Conservation (phyloP, 805 yeast species). For the Teunomyces lycoperdinae region DNA sequence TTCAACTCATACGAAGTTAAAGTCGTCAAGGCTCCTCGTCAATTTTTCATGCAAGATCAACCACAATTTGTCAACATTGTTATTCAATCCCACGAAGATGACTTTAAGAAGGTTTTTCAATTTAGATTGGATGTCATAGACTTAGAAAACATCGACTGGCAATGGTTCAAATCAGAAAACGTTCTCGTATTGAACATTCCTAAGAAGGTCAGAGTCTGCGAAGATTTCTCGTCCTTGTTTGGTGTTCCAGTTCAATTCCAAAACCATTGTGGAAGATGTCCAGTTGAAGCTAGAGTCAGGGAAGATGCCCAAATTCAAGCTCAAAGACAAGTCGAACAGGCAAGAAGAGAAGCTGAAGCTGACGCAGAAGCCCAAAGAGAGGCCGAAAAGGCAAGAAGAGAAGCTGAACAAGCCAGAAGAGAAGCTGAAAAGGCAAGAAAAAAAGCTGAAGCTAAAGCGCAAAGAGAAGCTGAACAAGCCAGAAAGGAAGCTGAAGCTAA, state of each 20-base stretch:
- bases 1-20: conserved; percentile 20
- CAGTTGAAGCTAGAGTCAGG: conserved; percentile 4
- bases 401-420: conserved; percentile 6
- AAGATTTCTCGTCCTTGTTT: conserved; percentile 9
- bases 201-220: conserved; percentile 20
- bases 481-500: conserved; percentile 4
- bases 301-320: conserved; percentile 9
- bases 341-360: conserved; percentile 6
- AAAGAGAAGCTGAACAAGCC: conserved; percentile 9
- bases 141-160: conserved; percentile 32
- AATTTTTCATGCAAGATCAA: background rate
- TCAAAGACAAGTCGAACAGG: conserved; percentile 8
- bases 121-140: conserved; percentile 31
- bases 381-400: conserved; percentile 7
- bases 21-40: conserved; percentile 12
- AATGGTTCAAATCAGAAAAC: conserved; percentile 26
- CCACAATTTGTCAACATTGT: conserved; percentile 15
- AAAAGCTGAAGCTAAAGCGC: conserved; percentile 1
- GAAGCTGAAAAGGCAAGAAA: conserved; percentile 7
- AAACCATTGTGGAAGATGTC: conserved; percentile 3
- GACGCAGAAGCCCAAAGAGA: conserved; percentile 8
- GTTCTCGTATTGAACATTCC: conserved; percentile 37
- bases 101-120: conserved; percentile 30
- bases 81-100: conserved; percentile 21
- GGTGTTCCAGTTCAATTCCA: conserved; percentile 3